phyloP scores from a whole-genome alignment of 108 stramenopile species.

The Conticribra guillardii region DNA sequence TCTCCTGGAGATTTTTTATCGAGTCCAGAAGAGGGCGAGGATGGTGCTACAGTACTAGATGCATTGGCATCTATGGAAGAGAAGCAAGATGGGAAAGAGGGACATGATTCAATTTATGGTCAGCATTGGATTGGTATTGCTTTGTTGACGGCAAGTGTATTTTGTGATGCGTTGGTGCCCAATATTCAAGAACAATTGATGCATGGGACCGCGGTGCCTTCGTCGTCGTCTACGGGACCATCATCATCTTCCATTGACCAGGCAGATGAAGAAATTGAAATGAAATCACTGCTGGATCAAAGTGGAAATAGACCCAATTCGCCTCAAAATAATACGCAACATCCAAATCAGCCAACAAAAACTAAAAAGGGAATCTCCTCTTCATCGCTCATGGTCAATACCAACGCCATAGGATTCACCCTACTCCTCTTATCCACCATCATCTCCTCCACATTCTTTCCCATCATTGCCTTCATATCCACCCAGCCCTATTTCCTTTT shows the following conservation, averaged over 20 bases:
- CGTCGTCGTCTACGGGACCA: conserved; percentile 7
- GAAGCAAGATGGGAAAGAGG: conserved; percentile 8
- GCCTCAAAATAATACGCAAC: not conserved
- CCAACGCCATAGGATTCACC: conserved; percentile 61
- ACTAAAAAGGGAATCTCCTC: conserved; percentile 51
- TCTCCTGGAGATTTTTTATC: conserved; percentile 22
- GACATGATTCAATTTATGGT: conserved; percentile 8
- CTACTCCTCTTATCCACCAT: conserved; percentile 41
- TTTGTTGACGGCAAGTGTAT: conserved; percentile 57
- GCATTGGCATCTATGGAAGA: conserved; percentile 11
- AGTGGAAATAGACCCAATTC: conserved; percentile 10
- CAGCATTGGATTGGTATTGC: conserved; percentile 50
- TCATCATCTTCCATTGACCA: conserved; percentile 11
- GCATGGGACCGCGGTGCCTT: conserved; percentile 36
- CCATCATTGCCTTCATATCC: conserved; percentile 30
- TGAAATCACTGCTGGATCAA: conserved; percentile 25
- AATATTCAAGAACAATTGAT: conserved; percentile 68
- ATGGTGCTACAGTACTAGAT: too few relatives aligned
- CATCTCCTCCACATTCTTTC: conserved; percentile 37
- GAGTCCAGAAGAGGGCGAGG: conserved; percentile 5
- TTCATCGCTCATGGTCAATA: conserved; percentile 64
- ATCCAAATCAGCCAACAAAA: conserved; percentile 6
- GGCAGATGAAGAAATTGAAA: conserved; percentile 31
- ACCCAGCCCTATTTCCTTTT: conserved; percentile 58
- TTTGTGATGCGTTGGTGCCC: conserved; percentile 75